phyloP scores from a whole-genome alignment of 2,329 filamentous ascomycete species.

The Phialemonium atrogriseum region DNA sequence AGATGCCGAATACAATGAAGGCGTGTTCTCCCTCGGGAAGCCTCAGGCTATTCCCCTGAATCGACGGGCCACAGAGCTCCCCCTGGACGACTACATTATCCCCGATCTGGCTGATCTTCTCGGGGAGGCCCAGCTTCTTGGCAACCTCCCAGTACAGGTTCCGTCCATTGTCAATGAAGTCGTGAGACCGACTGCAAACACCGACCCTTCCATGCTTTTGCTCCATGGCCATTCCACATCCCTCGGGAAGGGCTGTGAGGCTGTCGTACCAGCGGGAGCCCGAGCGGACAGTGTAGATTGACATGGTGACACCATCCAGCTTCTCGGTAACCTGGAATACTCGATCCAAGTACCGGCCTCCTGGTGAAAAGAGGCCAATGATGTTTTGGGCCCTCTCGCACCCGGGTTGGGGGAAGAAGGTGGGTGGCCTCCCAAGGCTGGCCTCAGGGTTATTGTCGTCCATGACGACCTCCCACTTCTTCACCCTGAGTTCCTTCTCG shows the following conservation, averaged over 20 bases:
- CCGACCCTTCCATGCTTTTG: constrained; percentile 11
- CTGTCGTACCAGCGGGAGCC: constrained; percentile 12
- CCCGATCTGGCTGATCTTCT: constrained; percentile 10
- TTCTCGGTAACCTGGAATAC: constrained; percentile 23
- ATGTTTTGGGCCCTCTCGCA: constrained; percentile 19
- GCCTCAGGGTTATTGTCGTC: not conserved
- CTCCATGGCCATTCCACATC: constrained; percentile 4
- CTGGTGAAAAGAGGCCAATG: constrained; percentile 8
- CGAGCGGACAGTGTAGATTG: constrained; percentile 16
- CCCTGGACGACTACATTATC: constrained; percentile 20
- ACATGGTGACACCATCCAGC: constrained; percentile 23
- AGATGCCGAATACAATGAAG: constrained; percentile 18
- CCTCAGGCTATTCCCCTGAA: constrained; percentile 18
- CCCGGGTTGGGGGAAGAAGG: constrained; percentile 18
- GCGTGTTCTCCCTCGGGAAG: constrained; percentile 14
- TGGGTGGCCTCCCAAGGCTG: constrained; percentile 12
- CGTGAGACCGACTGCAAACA: constrained; percentile 11
- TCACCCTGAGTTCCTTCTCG: constrained; percentile 16
- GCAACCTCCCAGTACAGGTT: constrained; percentile 17
- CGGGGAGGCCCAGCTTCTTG: constrained; percentile 12
- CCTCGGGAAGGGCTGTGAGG: constrained; percentile 9
- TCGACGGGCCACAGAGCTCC: constrained; percentile 18
- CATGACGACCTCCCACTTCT: constrained; percentile 17
- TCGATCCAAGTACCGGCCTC: too few relatives aligned
- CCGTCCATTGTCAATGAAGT: constrained; percentile 11